A percentile compares a stretch with the other conserved stretches of the same genome.
phyloP scores from a whole-genome alignment of 805 yeast species.

The Sugiyamaella mastotermitis region DNA sequence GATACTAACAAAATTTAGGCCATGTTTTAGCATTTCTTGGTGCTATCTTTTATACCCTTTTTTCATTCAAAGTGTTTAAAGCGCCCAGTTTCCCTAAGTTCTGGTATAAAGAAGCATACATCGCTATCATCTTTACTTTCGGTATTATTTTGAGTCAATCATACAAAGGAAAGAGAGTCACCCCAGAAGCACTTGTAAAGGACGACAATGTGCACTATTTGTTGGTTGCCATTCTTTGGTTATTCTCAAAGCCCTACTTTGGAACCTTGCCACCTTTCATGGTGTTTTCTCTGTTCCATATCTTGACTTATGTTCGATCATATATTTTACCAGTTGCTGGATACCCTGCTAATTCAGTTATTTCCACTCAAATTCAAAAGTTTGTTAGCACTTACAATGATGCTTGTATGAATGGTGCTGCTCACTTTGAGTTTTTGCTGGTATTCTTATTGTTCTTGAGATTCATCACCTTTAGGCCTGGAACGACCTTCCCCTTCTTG shows the following conservation, averaged over 20 bases:
- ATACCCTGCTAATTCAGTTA: constrained; percentile 25
- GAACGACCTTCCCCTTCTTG: constrained; percentile 50
- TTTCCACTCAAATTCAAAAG: constrained; percentile 31
- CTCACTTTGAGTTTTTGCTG: constrained; percentile 49
- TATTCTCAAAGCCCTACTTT: constrained; percentile 52
- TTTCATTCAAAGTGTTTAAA: constrained; percentile 24
- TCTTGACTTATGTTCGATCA: constrained; percentile 60
- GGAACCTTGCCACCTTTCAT: constrained; percentile 68
- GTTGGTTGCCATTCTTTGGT: constrained; percentile 48
- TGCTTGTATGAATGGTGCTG: constrained; percentile 50
- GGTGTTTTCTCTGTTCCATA: constrained; percentile 77
- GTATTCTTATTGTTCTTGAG: constrained; percentile 29
- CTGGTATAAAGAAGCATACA: constrained; percentile 54
- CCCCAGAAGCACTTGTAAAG: constrained; percentile 31
- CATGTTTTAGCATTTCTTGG: constrained; percentile 44
- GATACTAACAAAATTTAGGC: too few species aligned
- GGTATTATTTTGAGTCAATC: constrained; percentile 69
- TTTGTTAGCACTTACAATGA: constrained; percentile 54
- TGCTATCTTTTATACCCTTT: constrained; percentile 35
- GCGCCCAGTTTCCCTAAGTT: constrained; percentile 31
- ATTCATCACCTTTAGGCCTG: constrained; percentile 47
- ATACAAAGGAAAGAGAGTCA: constrained; percentile 26
- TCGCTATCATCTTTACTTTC: constrained; percentile 67
- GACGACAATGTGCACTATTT: constrained; percentile 77
- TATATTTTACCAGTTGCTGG: constrained; percentile 61